Evolutionary conservation across 331 rosid genomes (phyloP).

Genomic region (Erythrophleum ivorense): DNA sequence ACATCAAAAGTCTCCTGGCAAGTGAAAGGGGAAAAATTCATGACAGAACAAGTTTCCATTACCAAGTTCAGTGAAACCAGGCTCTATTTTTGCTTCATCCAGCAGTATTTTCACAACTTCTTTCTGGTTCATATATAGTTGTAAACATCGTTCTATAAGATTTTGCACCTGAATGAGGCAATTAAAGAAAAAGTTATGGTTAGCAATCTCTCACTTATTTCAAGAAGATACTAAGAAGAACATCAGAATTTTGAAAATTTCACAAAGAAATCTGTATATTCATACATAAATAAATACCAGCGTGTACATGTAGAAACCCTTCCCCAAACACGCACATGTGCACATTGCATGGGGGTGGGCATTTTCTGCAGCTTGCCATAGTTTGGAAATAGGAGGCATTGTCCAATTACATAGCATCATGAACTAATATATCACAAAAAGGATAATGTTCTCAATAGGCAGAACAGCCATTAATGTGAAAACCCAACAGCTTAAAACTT

Average conservation of each 20-base stretch:
- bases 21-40: constrained; percentile 1
- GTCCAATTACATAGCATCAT: constrained; percentile 9
- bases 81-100: constrained; percentile 83
- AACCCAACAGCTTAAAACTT: background rate
- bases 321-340: background rate
- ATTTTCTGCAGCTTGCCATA: background rate
- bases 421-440: background rate
- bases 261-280: background rate
- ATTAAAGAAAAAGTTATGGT: constrained; percentile 14
- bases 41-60: constrained; percentile 34
- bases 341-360: background rate
- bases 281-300: constrained; percentile 3
- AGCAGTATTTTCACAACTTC: constrained; percentile 78
- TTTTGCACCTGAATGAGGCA: constrained; percentile 70
- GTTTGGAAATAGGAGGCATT: background rate
- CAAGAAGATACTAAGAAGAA: background rate
- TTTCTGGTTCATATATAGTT: constrained; percentile 82
- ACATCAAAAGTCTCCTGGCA: constrained; percentile 13
- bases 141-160: constrained; percentile 92
- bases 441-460: background rate
- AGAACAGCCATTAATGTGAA: background rate
- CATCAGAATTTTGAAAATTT: background rate
- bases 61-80: constrained; percentile 92
- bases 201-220: background rate
- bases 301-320: background rate